Base-by-base conservation (phyloP, 2,329 filamentous ascomycete genomes). In the Verticillium isaacii region DNA sequence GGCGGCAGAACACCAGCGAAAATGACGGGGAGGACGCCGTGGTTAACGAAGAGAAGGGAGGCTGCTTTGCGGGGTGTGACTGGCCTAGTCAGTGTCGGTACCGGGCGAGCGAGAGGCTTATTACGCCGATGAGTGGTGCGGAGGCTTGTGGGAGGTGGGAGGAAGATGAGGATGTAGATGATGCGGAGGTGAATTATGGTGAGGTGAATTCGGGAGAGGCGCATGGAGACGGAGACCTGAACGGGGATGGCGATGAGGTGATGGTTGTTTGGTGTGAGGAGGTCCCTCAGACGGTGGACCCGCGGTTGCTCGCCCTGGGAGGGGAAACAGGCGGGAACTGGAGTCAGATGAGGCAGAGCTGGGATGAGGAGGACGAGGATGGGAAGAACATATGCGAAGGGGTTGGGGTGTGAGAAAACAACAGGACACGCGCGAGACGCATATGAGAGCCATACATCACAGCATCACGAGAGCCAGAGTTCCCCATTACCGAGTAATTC, bases 401-500 rank as follows among this genome's bases (percentile, higher is more conserved):
- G 8, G 9, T 14, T 11, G 6, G 9, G 11, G 7, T 52, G 45
- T 52, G 14, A 41, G 14, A 52, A 41, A 41, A 17, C 14, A 41
- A 25, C 19, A 25, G n/a, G 23, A n/a, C 11, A 25, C 45, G n/a
- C 39, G n/a, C 9, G n/a, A 52, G n/a, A 12, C 19, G 23, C 45
- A 23, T 11, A 29, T 19, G 2, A n/a, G 3, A n/a, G 19, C 4
- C 19, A 25, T 17, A n/a, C 37, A 41, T 41, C 37, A 41, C 37
- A 12, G 6, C 37, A 41, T 41, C 37, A 41, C 37, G 37, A 11
- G n/a, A n/a, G 19, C 45, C 7, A 3, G 9, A 52, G n/a, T 12
- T 12, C 45, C 45, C 45, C 45, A 52, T 52, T 52, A 52, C 45
- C 45, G 12, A 52, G 45, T 25, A 52, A 62, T 65, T 65, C 63